These are phyloP conservation scores for Sugiyamaella qingdaonensis DNA, from an alignment of 805 yeast species.

Conservation along the genomic window DNA sequence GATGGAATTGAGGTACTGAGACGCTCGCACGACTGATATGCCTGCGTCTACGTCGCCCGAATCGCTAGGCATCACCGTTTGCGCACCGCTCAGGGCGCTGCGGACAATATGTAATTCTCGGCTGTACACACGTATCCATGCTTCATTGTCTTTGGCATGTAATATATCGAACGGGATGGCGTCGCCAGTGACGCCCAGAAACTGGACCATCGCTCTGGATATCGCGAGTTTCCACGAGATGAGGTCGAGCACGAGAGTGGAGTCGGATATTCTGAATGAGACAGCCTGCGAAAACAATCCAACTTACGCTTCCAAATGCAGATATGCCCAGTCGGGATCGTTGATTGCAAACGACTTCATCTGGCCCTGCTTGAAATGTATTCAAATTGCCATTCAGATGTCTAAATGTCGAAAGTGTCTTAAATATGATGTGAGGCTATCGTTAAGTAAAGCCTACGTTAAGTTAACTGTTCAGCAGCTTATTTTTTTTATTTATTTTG, in stretches of 20 bases:
- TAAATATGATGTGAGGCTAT: too few relatives aligned
- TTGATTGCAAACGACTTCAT: conserved; percentile 14
- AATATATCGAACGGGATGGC: conserved; percentile 31
- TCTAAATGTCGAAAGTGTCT: too few relatives aligned
- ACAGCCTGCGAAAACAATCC: not conserved
- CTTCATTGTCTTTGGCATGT: conserved; percentile 12
- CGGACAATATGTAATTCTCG: conserved; percentile 15
- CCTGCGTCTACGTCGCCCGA: conserved; percentile 13
- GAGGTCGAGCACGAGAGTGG: conserved; percentile 22
- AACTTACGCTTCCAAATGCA: conserved; percentile 27
- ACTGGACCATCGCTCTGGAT: conserved; percentile 20
- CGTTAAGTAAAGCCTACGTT: too few relatives aligned
- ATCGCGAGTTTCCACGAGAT: conserved; percentile 31
- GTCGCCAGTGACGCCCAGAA: conserved; percentile 30
- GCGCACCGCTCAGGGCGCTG: conserved; percentile 24
- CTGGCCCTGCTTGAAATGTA: too few relatives aligned
- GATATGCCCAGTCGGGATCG: conserved; percentile 31
- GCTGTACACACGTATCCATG: conserved; percentile 25
- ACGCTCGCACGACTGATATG: conserved; percentile 21
- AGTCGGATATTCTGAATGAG: conserved; percentile 5
- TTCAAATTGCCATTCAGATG: too few relatives aligned
- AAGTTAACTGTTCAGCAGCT: too few relatives aligned
- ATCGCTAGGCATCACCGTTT: not conserved
- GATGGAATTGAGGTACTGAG: conserved; percentile 19
- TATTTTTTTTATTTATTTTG: too few relatives aligned